Percentiles rank a stretch among this genome's conserved stretches.
These are phyloP conservation scores for Mangifera indica DNA, from an alignment of 345 rosid genomes.

Conservation along the genomic window DNA sequence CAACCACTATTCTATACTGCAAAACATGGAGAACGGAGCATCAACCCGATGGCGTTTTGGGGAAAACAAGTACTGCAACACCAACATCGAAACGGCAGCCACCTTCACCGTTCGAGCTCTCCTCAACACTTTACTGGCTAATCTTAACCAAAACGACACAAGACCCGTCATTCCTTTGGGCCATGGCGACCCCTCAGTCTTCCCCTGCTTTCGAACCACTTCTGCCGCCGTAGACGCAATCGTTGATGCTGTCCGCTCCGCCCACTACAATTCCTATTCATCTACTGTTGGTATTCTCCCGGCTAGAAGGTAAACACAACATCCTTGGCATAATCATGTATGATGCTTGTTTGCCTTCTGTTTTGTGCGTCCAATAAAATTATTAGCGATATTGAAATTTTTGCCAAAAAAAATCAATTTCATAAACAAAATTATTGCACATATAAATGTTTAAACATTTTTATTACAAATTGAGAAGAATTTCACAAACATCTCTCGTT, in stretches of 20 bases:
- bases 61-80: conserved; percentile 23
- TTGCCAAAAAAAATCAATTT: too few species aligned
- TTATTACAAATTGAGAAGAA: too few species aligned
- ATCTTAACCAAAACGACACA: conserved; percentile 37
- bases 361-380: too few species aligned
- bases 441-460: too few species aligned
- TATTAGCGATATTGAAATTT: too few species aligned
- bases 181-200: conserved; percentile 77
- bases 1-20: too few species aligned
- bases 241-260: conserved; percentile 49
- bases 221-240: conserved; percentile 59
- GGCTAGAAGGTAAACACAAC: conserved; percentile 45
- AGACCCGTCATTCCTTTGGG: conserved; percentile 49
- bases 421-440: too few species aligned
- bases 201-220: conserved; percentile 55
- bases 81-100: conserved; percentile 11
- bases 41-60: conserved; percentile 31
- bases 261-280: conserved; percentile 50
- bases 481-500: too few species aligned
- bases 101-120: conserved; percentile 41
- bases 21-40: conserved; percentile 20
- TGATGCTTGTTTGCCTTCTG: too few species aligned
- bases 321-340: too few species aligned
- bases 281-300: conserved; percentile 52
- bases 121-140: conserved; percentile 34